A percentile compares a stretch with the other conserved stretches of the same genome.
Evolutionary conservation across 2,329 filamentous ascomycete genomes (phyloP).

Genomic region (Nigrospora osmanthi): DNA sequence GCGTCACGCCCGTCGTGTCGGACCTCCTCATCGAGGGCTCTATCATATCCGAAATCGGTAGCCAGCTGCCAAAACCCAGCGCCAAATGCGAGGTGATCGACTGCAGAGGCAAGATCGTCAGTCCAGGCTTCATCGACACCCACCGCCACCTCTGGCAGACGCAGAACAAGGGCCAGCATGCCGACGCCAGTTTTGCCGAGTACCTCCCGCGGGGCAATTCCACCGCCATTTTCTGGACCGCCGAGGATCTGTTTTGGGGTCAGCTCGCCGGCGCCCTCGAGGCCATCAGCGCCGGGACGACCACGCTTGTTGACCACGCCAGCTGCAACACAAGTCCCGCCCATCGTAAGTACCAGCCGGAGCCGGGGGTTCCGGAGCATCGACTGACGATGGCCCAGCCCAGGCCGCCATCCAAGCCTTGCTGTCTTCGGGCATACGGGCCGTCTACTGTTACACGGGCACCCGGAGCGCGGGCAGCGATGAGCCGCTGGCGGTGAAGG

Average conservation of each 20-base stretch:
- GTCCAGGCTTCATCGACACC: slow-evolving; percentile 33
- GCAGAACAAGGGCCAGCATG: slow-evolving; percentile 17
- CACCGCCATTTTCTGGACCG: slow-evolving; percentile 22
- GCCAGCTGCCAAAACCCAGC: not conserved
- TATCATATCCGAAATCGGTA: slow-evolving; percentile 7
- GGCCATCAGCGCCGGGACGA: slow-evolving; percentile 31
- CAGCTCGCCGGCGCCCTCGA: slow-evolving; percentile 30
- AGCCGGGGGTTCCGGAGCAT: slow-evolving; percentile 4
- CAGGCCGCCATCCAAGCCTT: slow-evolving; percentile 30
- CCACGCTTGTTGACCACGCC: slow-evolving; percentile 30
- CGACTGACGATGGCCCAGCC: slow-evolving; percentile 9
- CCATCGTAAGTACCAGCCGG: slow-evolving; percentile 13
- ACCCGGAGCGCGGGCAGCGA: slow-evolving; percentile 20
- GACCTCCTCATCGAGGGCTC: slow-evolving; percentile 8
- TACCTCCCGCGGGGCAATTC: slow-evolving; percentile 26
- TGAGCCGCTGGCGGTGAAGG: slow-evolving; percentile 15
- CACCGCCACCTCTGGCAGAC: slow-evolving; percentile 38
- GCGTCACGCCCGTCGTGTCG: slow-evolving; percentile 6
- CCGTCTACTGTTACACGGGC: slow-evolving; percentile 33
- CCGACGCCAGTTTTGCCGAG: slow-evolving; percentile 14
- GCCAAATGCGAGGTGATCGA: slow-evolving; percentile 22
- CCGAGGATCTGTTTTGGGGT: slow-evolving; percentile 39
- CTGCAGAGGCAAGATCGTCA: slow-evolving; percentile 28
- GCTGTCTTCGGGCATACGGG: slow-evolving; percentile 34
- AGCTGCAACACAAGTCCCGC: slow-evolving; percentile 22